Base-by-base conservation (phyloP, 192 early-diverging fungal species). In the Geranomyces variabilis region DNA sequence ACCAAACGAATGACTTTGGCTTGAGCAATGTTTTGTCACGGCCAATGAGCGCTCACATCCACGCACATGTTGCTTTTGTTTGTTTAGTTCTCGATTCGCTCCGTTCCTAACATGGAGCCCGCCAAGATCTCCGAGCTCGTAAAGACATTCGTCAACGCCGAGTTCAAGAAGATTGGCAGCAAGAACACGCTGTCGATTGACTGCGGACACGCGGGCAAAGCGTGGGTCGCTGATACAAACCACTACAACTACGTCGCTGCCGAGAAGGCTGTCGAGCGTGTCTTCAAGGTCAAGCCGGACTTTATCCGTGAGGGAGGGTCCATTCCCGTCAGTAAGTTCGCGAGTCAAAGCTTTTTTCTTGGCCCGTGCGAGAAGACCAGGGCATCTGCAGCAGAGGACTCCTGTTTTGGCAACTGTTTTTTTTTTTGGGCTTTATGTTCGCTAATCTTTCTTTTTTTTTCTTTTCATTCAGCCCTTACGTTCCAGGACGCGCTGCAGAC, bases 31-130 rank as follows among this genome's bases (percentile, higher is more conserved):
- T 41, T 41, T 41, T 41, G 3, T 41, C 36, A 41, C 3, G 36
- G 10, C 10, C 36, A 41, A 41, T 41, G 36, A n/a, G n/a, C n/a
- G 36, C 36, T 41, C 36, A 41, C 36, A n/a, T n/a, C n/a, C n/a
- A n/a, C n/a, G n/a, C n/a, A n/a, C n/a, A n/a, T n/a, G n/a, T n/a
- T n/a, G n/a, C n/a, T n/a, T n/a, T n/a, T n/a, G n/a, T n/a, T n/a
- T n/a, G n/a, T n/a, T n/a, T n/a, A 99, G 88, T 99, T 99, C 87
- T 96, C 94, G 41, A 94, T 99, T 81, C 93, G 96, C 77, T 90
- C 88, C 3, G 96, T 98, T 45, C 79, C 96, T 70, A 89, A 72
- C 62, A 72, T 72, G 90, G 86, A 91, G n/a, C 93, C 92, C 34
- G 89, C 90, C 61, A 80, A 86, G 69, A 88, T 99, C 51, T 84